Percentiles rank a stretch among this genome's conserved stretches.
Conservation (phyloP, 2,329 filamentous ascomycete species). For the Ophiostoma piceae region DNA sequence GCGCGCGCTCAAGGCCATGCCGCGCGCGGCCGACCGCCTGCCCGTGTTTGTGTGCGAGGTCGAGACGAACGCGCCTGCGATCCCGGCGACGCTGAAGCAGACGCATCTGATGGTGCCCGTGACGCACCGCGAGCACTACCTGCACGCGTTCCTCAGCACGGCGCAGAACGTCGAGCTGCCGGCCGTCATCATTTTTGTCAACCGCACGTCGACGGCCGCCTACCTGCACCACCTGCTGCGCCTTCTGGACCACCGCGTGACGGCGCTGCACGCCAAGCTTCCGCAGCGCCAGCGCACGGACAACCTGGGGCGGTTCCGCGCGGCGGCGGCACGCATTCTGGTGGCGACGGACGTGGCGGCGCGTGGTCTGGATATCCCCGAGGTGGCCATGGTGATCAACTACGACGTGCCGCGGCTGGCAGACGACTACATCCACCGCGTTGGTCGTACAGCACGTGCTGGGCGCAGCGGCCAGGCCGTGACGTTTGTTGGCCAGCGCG, state of each 20-base stretch:
- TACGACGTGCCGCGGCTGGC: slow-evolving; percentile 95
- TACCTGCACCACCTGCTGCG: slow-evolving; percentile 84
- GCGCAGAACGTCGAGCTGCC: slow-evolving; percentile 68
- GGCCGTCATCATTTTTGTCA: slow-evolving; percentile 93
- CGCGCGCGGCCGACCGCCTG: slow-evolving; percentile 61
- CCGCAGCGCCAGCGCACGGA: slow-evolving; percentile 78
- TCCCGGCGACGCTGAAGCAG: slow-evolving; percentile 76
- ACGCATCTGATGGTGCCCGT: slow-evolving; percentile 83
- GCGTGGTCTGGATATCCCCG: slow-evolving; percentile 89
- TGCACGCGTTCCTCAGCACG: slow-evolving; percentile 82
- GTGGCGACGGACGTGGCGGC: slow-evolving; percentile 94
- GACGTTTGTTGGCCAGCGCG: slow-evolving; percentile 86
- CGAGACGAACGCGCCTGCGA: slow-evolving; percentile 66
- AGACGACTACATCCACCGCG: slow-evolving; percentile 95
- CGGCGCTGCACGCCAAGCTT: slow-evolving; percentile 81
- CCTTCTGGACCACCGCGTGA: slow-evolving; percentile 81
- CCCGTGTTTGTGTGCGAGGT: slow-evolving; percentile 87
- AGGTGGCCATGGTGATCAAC: slow-evolving; percentile 85
- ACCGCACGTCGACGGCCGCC: slow-evolving; percentile 82
- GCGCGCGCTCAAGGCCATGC: slow-evolving; percentile 73
- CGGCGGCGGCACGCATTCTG: slow-evolving; percentile 78
- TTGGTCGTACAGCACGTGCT: slow-evolving; percentile 90
- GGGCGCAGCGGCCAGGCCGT: slow-evolving; percentile 77
- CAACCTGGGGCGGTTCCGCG: slow-evolving; percentile 88
- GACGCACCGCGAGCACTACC: slow-evolving; percentile 89